Percentiles rank a stretch among this genome's conserved stretches.
phyloP scores from a whole-genome alignment of 305 asterid genomes.

The Solanum hybrid region DNA sequence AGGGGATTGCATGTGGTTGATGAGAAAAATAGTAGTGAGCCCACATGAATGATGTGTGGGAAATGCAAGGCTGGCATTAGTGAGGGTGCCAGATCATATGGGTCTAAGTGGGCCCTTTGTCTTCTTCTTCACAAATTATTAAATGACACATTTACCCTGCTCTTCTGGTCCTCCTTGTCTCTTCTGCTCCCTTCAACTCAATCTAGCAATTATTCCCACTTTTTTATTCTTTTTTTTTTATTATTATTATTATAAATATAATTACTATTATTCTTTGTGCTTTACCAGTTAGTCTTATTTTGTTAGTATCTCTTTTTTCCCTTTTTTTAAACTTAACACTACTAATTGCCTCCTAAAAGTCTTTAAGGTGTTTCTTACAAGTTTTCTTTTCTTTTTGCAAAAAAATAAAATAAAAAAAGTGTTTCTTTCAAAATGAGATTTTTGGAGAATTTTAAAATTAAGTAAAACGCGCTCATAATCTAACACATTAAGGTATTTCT shows the following conservation, averaged over 20 bases:
- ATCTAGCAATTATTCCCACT: not conserved
- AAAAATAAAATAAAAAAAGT: too few relatives aligned
- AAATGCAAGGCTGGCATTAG: conserved; percentile 35
- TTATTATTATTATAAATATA: not conserved
- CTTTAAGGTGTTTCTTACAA: not conserved
- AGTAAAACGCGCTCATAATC: too few relatives aligned
- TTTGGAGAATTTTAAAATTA: too few relatives aligned
- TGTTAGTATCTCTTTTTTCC: not conserved
- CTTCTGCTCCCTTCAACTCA: conserved; percentile 7
- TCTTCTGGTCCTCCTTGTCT: conserved; percentile 9
- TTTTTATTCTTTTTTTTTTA: not conserved
- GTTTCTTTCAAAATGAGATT: too few relatives aligned
- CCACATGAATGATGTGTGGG: conserved; percentile 16
- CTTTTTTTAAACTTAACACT: not conserved
- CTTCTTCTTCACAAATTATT: not conserved
- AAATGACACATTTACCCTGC: not conserved
- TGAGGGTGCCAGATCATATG: conserved; percentile 28
- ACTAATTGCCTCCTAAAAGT: not conserved
- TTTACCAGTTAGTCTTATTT: not conserved
- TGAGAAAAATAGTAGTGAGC: not conserved
- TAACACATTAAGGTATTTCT: not conserved
- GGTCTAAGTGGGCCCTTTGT: not conserved
- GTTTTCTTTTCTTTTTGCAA: not conserved
- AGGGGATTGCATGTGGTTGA: conserved; percentile 15
- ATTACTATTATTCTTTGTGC: not conserved